Evolutionary conservation across 352 stramenopile genomes (phyloP), one percentile per base, ranked within the genome.

Genomic region (Globisporangium nagaii): DNA sequence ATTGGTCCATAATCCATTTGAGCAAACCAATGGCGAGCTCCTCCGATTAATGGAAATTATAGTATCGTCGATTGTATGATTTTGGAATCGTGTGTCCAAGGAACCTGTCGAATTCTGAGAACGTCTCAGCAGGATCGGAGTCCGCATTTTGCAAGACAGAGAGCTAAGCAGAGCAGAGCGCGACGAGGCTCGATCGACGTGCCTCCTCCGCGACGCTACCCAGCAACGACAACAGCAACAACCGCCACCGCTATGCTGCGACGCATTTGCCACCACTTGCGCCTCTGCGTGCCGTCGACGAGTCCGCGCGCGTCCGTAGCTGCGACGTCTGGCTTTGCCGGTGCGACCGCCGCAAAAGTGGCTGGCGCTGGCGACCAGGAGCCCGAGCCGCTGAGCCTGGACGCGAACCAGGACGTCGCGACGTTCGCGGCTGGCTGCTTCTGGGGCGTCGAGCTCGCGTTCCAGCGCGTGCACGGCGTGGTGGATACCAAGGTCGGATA

Each of bases 391-490:
- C n/a, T 44, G 24, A 44, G n/a, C n/a, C 49, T 56, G 11, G 17
- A 9, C 2, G 24, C 32, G 10, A 44, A 37, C 34, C 53, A 59
- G 37, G 69, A 63, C 45, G 68, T 95, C n/a, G 93, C 93, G n/a
- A 98, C 95, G 2, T 98, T 99, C 75, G 96, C 93, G 3, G 90
- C 92, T 36, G 97, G 97, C 13, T 99, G 97, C 71, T 99, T 99
- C 75, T 99, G 96, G 97, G 95, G 96, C 42, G 78, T 98, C n/a
- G 91, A 99, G 73, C 66, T 99, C 31, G 91, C 90, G 11, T 98
- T 98, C 73, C 92, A 98, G 71, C 85, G 97, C 49, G 68, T 98
- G n/a, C 74, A 79, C 2, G 97, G 97, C 28, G 91, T 99, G n/a
- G 59, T 93, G 2, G 73, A 92, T 47, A 99, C 96, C 7, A 71